Base-by-base conservation (phyloP, 768 basidiomycete genomes). In the Auricularia cornea region DNA sequence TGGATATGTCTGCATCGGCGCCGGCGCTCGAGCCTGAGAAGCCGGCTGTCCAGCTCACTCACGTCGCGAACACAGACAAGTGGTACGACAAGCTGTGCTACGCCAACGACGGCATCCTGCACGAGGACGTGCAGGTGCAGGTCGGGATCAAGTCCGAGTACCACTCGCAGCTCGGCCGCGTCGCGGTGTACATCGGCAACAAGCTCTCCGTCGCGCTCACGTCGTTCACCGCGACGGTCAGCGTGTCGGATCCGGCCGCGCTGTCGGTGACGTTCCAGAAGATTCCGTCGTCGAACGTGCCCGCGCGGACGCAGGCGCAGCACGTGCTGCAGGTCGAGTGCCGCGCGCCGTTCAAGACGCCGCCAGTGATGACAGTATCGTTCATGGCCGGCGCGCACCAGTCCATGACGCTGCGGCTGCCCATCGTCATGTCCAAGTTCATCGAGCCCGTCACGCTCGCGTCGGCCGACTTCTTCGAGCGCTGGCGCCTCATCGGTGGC, bases 401-500 rank as follows among this genome's bases (percentile, higher is more conserved):
- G 72, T 86, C 90, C 5, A 79, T 95, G 61, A 85, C 88, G 11
- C 75, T 98, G 63, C 85, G 87, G 59, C 79, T 99, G 29, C 97
- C 97, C 12, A 84, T 99, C 67, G 83, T 91, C 52, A 70, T 97
- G 62, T 88, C 89, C 44, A 94, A 96, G 74, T 99, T 99, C 75
- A 83, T 98, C 62, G 96, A 97, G 71, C 90, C 92, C 29, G 95
- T 98, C 67, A 89, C 87, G 69, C 83, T 99, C 35, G 85, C 84
- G 12, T 80, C 83, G 65, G 77, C 83, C 0, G 92, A 97, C 68
- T 99, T 98, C 81, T 99, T 98, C 75, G 95, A 98, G 74, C 81
- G 97, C 60, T 99, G 97, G 97, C 95, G 94, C 74, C 77, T 97
- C 68, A 98, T 98, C 60, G 97, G 97, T 6, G 97, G 97, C 1